Conservation (phyloP, 495 filamentous ascomycete genomes). For the Chaetomium cochliodes region DNA sequence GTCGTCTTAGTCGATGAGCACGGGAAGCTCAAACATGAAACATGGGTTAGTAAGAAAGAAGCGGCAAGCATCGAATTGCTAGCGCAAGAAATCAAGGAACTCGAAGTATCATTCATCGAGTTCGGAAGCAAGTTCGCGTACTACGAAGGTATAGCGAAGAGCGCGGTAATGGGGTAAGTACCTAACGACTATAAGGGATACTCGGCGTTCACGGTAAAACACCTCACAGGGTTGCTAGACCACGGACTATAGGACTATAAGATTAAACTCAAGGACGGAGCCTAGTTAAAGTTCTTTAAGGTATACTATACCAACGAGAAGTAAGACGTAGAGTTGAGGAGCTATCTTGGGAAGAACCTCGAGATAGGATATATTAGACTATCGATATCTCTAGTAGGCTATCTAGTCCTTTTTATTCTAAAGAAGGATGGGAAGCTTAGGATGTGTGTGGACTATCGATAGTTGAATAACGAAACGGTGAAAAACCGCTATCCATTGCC, state of each 20-base stretch:
- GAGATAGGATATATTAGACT: background rate
- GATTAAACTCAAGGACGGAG: slow-evolving; percentile 12
- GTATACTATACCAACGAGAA: background rate
- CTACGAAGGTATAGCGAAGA: background rate
- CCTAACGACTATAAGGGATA: slow-evolving; percentile 2
- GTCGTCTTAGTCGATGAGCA: too few species aligned
- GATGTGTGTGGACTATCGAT: slow-evolving; percentile 10
- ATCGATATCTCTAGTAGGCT: background rate
- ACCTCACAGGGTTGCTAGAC: slow-evolving; percentile 6
- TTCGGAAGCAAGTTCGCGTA: background rate
- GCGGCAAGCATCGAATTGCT: too few species aligned
- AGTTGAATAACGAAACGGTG: slow-evolving; percentile 6
- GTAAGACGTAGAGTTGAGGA: background rate
- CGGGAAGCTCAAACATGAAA: too few species aligned
- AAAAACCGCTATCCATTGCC: slow-evolving; percentile 18
- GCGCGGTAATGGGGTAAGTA: background rate
- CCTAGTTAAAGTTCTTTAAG: slow-evolving; percentile 7
- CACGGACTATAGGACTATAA: slow-evolving; percentile 8
- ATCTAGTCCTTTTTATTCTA: slow-evolving; percentile 8
- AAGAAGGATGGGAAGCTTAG: slow-evolving; percentile 14
- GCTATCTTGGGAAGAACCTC: slow-evolving; percentile 2
- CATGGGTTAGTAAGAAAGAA: too few species aligned
- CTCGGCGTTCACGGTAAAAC: slow-evolving; percentile 7
- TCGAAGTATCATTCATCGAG: too few species aligned
- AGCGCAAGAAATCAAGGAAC: too few species aligned